Evolutionary conservation across 169 alveolate genomes (phyloP).

Genomic region (Cryptosporidium meleagridis): DNA sequence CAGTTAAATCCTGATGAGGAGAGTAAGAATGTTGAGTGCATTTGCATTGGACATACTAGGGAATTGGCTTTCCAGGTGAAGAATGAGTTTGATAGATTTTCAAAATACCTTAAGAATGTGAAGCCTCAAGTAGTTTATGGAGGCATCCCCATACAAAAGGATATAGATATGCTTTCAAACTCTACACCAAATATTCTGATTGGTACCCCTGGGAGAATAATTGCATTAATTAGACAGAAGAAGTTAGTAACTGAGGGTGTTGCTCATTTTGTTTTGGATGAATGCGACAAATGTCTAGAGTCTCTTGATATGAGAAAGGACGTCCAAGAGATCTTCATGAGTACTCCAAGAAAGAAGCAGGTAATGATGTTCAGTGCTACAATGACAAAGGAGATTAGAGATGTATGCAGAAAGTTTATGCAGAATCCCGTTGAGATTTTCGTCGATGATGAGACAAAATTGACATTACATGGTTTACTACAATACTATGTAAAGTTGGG

Average conservation of each 20-base stretch:
- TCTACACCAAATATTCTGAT: conserved; percentile 96
- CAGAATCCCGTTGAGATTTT: conserved; percentile 97
- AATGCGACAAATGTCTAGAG: conserved; percentile 99
- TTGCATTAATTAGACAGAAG: conserved; percentile 93
- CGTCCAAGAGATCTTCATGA: conserved; percentile 97
- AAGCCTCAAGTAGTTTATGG: conserved; percentile 98
- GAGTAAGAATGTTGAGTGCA: conserved; percentile 86
- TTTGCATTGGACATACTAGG: conserved; percentile 98
- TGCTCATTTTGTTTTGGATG: conserved; percentile 98
- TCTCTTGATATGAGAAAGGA: conserved; percentile 98
- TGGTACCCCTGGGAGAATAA: conserved; percentile 99
- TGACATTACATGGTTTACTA: conserved; percentile 97
- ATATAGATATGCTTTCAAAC: conserved; percentile 92
- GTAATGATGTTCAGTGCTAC: conserved; percentile 99
- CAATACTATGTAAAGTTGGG: conserved; percentile 98
- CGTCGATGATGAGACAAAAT: conserved; percentile 98
- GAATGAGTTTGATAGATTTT: conserved; percentile 97
- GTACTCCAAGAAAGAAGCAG: conserved; percentile 98
- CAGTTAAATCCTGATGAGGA: conserved; percentile 92
- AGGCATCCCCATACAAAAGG: conserved; percentile 95
- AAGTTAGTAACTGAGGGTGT: conserved; percentile 92
- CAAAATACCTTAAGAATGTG: conserved; percentile 93
- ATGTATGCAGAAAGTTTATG: conserved; percentile 97
- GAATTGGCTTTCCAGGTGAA: conserved; percentile 99
- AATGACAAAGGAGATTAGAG: conserved; percentile 94